Evolutionary conservation across 331 rosid species (phyloP), one percentile per base, ranked within the genome.

Genomic region (Telfairia occidentalis): DNA sequence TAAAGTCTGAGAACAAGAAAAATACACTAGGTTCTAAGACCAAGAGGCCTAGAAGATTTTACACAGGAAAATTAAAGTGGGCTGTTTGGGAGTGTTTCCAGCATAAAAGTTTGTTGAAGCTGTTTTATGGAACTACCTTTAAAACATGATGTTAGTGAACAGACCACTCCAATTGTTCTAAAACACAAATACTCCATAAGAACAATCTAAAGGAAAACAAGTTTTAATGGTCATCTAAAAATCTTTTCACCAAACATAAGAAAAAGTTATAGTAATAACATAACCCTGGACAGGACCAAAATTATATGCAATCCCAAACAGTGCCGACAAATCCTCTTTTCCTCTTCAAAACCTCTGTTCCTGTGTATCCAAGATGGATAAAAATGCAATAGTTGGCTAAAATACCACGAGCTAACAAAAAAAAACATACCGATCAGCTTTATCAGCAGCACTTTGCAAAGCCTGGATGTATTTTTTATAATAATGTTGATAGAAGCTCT

Each of bases 381-480:
- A 48, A 23, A 71, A 28, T 48, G 28, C 45, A 71, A 71, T 7
- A 29, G 59, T 45, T 16, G 48, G 18, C 59, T 9, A 16, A 18
- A 48, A 28, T 48, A 71, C 58, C 43, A 28, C 43, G 5, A 8
- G 37, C 35, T 74, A 13, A 53, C 23, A 53, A 11, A 19, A 73
- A 12, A 73, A 69, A 73, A 63, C 82, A 15, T 72, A 95, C 99
- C 99, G 96, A 80, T 95, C 96, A 78, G 94, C 97, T 83, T 95
- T 92, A 76, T 90, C 91, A 42, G 97, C 96, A 28, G 95, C 96
- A 90, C 82, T 92, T 13, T 90, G 91, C 83, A 95, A 84, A 55
- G 99, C 97, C 76, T 95, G 99, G 73, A 95, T 95, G 78, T 95
- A 95, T 73, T 95, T 95, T 76, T 90, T 95, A 88, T 95, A 95